Evolutionary conservation across 805 yeast species (phyloP), one percentile per base, ranked within the genome.

Genomic region (Cyberlindnera americana): DNA sequence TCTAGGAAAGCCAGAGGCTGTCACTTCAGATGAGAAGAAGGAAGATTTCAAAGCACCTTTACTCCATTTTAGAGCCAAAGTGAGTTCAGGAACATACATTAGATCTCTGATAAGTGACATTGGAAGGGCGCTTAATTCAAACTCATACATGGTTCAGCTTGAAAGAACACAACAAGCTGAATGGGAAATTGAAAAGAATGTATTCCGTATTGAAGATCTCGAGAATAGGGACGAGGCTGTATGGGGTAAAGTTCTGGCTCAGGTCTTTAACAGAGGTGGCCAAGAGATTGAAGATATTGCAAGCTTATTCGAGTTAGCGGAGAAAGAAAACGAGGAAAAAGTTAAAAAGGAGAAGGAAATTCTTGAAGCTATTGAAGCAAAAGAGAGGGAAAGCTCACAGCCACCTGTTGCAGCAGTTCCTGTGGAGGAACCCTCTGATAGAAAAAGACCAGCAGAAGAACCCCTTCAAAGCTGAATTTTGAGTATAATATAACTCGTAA

Each of bases 61-160:
- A 35, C 53, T 91, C 19, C 90, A 83, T 52, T 77, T 93, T 49
- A 74, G 72, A 13, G 77, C 95, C 4, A 73, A 76, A 25, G 99
- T 91, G 1, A 83, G 96, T 1, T 88, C 97, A 0, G 99, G 99
- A 2, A 93, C 98, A 0, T 93, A 93, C 54, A 89, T 93, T 35
- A 73, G 99, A 49, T 83, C 96, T 3, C 65, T 93, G 38, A 72
- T 93, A 35, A 87, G 95, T 62, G 99, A 93, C 55, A 69, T 86
- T 31, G 98, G 95, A 2, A 75, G 83, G 44, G 83, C 91, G 0
- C 65, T 90, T 56, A 81, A 83, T 14, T 78, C 90, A 0, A 77
- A 86, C 19, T 87, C 95, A 0, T 88, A 88, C 56, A 90, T 93
- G 96, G 95, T 83, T 8, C 79, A 78, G 49, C 72, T 93, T 41